Evolutionary conservation across 257 asterid genomes (phyloP).

Genomic region (Phtheirospermum japonicum): DNA sequence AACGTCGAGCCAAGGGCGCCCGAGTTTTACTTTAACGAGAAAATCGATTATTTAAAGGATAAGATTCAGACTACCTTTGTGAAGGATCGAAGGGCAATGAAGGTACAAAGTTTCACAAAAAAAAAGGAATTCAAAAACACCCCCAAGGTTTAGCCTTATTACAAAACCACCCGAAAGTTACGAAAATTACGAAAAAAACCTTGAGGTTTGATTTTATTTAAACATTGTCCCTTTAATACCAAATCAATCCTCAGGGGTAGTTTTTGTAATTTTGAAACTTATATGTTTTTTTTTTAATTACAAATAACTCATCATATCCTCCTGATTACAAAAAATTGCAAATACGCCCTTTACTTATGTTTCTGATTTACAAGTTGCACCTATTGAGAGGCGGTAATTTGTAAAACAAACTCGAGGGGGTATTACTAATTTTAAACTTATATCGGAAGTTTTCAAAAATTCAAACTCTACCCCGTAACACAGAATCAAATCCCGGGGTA

Average conservation of each 20-base stretch:
- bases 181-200: background rate
- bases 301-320: background rate
- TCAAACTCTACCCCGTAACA: too few species aligned
- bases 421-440: too few species aligned
- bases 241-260: background rate
- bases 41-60: constrained; percentile 76
- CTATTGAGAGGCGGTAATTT: background rate
- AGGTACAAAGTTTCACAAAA: constrained; percentile 41
- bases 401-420: constrained; percentile 4
- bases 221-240: background rate
- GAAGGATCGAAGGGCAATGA: constrained; percentile 89
- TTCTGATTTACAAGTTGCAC: background rate
- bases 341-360: background rate
- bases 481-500: background rate
- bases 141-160: background rate
- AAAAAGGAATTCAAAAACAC: background rate
- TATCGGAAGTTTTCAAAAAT: too few species aligned
- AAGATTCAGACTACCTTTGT: constrained; percentile 80
- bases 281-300: background rate
- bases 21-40: constrained; percentile 73
- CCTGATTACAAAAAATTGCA: constrained; percentile 1
- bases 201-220: background rate
- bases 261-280: too few species aligned
- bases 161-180: background rate
- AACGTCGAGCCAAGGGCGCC: constrained; percentile 79